These are phyloP conservation scores for Heliamphora exappendiculata DNA, from an alignment of 148 eudicot genomes.

Conservation along the genomic window DNA sequence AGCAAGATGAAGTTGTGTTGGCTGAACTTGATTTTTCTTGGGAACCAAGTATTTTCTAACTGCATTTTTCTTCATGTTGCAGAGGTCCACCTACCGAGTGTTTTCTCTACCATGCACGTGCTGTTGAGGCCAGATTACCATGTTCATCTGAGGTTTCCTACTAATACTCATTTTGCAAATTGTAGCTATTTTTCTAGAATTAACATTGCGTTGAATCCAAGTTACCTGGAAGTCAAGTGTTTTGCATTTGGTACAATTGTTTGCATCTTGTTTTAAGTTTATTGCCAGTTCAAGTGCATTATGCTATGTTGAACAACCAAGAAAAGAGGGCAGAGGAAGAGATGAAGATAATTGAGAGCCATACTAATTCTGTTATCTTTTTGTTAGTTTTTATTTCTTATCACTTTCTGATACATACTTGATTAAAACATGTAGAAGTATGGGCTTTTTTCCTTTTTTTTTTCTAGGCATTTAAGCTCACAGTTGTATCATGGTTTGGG, in stretches of 20 bases:
- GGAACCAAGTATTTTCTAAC: background rate
- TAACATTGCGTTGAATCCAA: background rate
- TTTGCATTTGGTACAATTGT: slow-evolving; percentile 2
- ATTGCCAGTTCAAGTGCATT: background rate
- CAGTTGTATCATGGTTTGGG: background rate
- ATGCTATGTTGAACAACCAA: background rate
- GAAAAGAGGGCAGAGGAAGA: background rate
- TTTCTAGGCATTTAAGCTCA: background rate
- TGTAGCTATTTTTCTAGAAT: background rate
- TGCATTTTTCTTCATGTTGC: slow-evolving; percentile 14
- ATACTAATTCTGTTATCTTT: no score
- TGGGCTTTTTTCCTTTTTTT: no score
- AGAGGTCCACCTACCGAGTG: slow-evolving; percentile 99
- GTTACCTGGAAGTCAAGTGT: background rate
- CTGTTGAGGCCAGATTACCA: slow-evolving; percentile 53
- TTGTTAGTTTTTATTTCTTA: background rate
- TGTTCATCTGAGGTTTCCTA: slow-evolving; percentile 33
- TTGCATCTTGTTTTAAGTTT: background rate
- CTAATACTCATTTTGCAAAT: background rate
- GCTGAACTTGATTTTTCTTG: background rate
- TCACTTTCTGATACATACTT: background rate
- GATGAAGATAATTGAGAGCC: background rate
- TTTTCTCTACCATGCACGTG: slow-evolving; percentile 82
- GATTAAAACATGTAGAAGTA: background rate
- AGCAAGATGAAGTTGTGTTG: background rate